These are phyloP conservation scores for Solanum virginianum DNA, from an alignment of 257 asterid species.

Conservation along the genomic window DNA sequence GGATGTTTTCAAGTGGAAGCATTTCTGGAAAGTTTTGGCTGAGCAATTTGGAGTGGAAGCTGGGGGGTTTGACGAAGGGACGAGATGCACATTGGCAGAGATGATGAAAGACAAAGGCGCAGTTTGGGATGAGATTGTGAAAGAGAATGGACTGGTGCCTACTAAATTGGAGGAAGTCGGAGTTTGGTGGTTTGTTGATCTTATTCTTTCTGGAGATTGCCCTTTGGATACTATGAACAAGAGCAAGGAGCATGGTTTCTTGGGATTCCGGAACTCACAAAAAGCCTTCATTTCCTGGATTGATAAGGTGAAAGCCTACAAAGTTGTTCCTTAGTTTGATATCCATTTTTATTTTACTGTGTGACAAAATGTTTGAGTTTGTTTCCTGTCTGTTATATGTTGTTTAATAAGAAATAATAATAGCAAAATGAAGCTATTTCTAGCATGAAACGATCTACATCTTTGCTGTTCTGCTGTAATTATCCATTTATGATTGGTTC, in stretches of 20 bases:
- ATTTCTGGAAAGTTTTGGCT: conserved; percentile 16
- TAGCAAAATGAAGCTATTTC: neutral
- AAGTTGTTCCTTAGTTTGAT: conserved; percentile 6
- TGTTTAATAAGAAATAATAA: neutral
- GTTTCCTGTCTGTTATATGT: neutral
- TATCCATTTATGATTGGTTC: neutral
- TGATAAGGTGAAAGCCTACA: conserved; percentile 10
- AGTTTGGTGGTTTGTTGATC: conserved; percentile 24
- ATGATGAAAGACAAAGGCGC: conserved; percentile 19
- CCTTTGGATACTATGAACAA: conserved; percentile 16
- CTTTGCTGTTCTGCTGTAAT: neutral
- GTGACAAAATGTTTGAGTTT: neutral
- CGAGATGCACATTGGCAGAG: conserved; percentile 9
- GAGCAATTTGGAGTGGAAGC: conserved; percentile 17
- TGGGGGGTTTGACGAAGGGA: conserved; percentile 8
- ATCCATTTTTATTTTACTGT: neutral
- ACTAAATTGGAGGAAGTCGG: conserved; percentile 19
- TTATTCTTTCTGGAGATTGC: neutral
- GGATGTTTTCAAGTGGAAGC: conserved; percentile 29
- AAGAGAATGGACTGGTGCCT: conserved; percentile 5
- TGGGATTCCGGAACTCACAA: conserved; percentile 22
- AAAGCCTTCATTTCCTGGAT: conserved; percentile 16
- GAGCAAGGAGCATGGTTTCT: conserved; percentile 20
- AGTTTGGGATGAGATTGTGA: conserved; percentile 30
- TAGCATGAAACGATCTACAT: neutral